Evolutionary conservation across 2,329 filamentous ascomycete genomes (phyloP).

Genomic region (Aspergillus niger): DNA sequence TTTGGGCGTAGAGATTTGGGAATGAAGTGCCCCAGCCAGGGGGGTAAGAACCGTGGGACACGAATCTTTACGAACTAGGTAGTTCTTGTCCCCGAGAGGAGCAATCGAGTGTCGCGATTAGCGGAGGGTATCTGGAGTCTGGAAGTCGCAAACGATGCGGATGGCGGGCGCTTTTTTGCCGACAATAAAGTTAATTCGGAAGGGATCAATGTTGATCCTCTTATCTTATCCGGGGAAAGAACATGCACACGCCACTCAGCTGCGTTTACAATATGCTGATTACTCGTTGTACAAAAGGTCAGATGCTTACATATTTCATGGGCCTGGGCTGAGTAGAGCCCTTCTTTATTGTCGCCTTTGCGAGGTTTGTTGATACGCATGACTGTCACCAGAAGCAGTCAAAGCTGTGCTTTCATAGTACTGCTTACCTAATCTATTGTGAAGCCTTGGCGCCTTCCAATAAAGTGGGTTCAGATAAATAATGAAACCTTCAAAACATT

Average conservation of each 20-base stretch:
- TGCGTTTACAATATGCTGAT: background rate
- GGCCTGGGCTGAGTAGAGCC: background rate
- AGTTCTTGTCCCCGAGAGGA: background rate
- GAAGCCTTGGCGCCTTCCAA: conserved; percentile 13
- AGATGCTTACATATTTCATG: background rate
- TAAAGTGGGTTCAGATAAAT: conserved; percentile 3
- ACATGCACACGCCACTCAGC: background rate
- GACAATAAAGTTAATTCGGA: conserved; percentile 24
- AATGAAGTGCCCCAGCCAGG: conserved; percentile 29
- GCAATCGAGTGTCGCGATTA: background rate
- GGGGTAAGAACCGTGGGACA: conserved; percentile 27
- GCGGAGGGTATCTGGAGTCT: background rate
- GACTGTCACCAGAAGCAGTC: background rate
- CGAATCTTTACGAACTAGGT: conserved; percentile 33
- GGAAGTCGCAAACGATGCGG: background rate
- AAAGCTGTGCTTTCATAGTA: background rate
- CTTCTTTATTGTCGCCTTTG: background rate
- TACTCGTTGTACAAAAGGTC: background rate
- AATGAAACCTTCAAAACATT: conserved; percentile 7
- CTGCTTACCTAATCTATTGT: conserved; percentile 7
- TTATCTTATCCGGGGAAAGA: conserved; percentile 33
- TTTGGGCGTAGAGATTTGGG: conserved; percentile 12
- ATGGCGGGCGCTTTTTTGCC: conserved; percentile 25
- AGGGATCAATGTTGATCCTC: conserved; percentile 26
- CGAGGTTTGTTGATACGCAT: background rate